Evolutionary conservation across 1,284 basidiomycete genomes (phyloP).

Genomic region (Naganishia cerealis): DNA sequence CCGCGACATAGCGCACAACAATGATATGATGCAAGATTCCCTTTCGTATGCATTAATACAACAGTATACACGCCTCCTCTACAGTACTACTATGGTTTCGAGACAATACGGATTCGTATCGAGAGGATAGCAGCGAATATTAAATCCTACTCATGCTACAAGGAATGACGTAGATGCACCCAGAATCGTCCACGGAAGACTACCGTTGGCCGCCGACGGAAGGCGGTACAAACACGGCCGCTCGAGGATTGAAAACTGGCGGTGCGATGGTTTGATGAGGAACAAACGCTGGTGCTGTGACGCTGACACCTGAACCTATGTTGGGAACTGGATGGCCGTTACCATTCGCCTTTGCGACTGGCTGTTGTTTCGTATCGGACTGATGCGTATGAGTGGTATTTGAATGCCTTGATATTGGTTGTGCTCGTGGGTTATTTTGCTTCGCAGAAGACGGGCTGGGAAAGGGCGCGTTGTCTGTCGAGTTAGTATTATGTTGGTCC

Average conservation of each 20-base stretch:
- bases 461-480: too few species aligned
- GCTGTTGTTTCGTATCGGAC: background rate
- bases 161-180: too few species aligned
- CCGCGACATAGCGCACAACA: background rate
- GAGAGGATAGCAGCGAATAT: too few species aligned
- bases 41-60: constrained; percentile 1
- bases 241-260: constrained; percentile 21
- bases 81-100: background rate
- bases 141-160: too few species aligned
- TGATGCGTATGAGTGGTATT: background rate
- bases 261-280: constrained; percentile 7
- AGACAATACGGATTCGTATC: too few species aligned
- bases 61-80: constrained; percentile 4
- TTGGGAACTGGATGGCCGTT: background rate
- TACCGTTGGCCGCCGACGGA: background rate
- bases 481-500: background rate
- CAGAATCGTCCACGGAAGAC: background rate
- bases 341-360: background rate
- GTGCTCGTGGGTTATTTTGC: background rate
- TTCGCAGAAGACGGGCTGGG: background rate
- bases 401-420: background rate
- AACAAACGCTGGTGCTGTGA: constrained; percentile 17
- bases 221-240: constrained; percentile 14
- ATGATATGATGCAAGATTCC: background rate
- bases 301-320: background rate